Evolutionary conservation across 2,329 filamentous ascomycete genomes (phyloP).

Genomic region (Cladosporium sp.): DNA sequence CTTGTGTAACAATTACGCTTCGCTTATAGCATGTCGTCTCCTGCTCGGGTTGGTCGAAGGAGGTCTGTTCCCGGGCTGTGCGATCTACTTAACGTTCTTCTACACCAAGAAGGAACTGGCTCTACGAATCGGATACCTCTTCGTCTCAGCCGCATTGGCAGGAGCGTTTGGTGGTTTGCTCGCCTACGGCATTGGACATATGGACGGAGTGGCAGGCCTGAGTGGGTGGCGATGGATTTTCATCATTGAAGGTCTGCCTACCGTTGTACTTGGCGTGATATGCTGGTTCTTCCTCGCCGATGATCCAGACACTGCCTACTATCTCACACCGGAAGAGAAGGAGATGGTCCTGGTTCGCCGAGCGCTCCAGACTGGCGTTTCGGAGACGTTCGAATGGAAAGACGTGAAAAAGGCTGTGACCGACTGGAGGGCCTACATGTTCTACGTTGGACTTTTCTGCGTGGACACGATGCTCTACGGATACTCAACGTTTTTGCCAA

Average conservation of each 20-base stretch:
- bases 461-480: slow-evolving; percentile 79
- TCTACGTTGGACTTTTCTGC: slow-evolving; percentile 70
- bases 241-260: slow-evolving; percentile 59
- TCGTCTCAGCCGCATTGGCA: slow-evolving; percentile 68
- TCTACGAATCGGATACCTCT: slow-evolving; percentile 70
- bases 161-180: slow-evolving; percentile 72
- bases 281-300: slow-evolving; percentile 61
- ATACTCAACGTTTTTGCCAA: slow-evolving; percentile 75
- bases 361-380: slow-evolving; percentile 51
- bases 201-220: slow-evolving; percentile 66
- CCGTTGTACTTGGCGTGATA: slow-evolving; percentile 56
- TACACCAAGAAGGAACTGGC: slow-evolving; percentile 74
- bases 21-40: slow-evolving; percentile 67
- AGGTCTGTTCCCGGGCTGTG: slow-evolving; percentile 68
- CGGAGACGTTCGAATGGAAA: slow-evolving; percentile 55
- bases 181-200: slow-evolving; percentile 70
- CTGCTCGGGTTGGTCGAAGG: slow-evolving; percentile 69
- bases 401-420: slow-evolving; percentile 67
- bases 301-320: slow-evolving; percentile 64
- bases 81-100: slow-evolving; percentile 71
- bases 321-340: slow-evolving; percentile 60
- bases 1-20: slow-evolving; percentile 63
- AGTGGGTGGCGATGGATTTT: slow-evolving; percentile 73
- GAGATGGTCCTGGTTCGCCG: slow-evolving; percentile 55
- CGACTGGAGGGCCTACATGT: slow-evolving; percentile 75